Evolutionary conservation across 345 rosid genomes (phyloP).

Genomic region (Corchorus olitorius): DNA sequence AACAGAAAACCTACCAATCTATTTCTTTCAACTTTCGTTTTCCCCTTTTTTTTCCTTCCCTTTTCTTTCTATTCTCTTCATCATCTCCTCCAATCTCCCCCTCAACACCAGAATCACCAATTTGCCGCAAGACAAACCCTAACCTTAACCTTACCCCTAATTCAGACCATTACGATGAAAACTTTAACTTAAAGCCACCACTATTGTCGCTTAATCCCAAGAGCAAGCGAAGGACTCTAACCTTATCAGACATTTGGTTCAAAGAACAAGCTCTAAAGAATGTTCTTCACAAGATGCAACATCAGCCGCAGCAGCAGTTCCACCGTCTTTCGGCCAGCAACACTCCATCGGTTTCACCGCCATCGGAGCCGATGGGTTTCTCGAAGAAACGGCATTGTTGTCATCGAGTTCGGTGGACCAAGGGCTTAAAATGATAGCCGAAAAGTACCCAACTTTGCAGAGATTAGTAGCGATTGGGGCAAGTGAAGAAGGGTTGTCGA

Average conservation of each 20-base stretch:
- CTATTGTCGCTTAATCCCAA: conserved; percentile 9
- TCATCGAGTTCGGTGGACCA: conserved; percentile 33
- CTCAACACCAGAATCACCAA: conserved; percentile 17
- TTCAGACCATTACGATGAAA: neutral
- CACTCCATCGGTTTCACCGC: conserved; percentile 29
- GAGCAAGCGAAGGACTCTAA: neutral
- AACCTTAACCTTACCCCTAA: conserved; percentile 15
- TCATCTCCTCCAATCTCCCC: too few species aligned
- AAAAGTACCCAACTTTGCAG: conserved; percentile 50
- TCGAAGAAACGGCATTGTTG: conserved; percentile 32
- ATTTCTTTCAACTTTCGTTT: too few species aligned
- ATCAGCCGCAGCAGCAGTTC: conserved; percentile 18
- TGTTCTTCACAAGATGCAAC: conserved; percentile 31
- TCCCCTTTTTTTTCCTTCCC: too few species aligned
- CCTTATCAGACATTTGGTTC: conserved; percentile 27
- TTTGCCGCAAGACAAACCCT: conserved; percentile 15
- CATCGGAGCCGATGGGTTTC: conserved; percentile 26
- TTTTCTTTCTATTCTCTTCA: too few species aligned
- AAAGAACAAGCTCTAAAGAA: conserved; percentile 27
- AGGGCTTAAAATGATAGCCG: conserved; percentile 44
- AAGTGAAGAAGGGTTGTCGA: conserved; percentile 44
- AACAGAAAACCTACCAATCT: too few species aligned
- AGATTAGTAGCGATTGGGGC: conserved; percentile 47
- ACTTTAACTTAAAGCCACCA: neutral
- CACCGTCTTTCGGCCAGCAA: neutral